Percentiles rank a stretch among this genome's conserved stretches.
These are phyloP conservation scores for Camellia sinensis DNA, from an alignment of 148 eudicot species.

Conservation along the genomic window DNA sequence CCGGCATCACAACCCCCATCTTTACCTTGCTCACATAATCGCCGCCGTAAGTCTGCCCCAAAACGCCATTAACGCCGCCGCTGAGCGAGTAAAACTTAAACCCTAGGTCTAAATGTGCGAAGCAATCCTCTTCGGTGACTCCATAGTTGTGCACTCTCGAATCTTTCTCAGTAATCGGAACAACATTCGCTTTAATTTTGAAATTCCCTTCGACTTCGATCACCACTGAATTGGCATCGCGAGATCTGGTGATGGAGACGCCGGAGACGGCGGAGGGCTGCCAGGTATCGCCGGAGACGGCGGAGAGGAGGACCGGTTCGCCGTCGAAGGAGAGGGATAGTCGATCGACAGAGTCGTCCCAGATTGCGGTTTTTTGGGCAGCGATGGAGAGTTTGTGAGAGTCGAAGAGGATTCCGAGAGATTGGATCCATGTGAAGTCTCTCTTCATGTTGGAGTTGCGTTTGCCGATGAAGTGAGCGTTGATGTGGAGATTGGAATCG, in stretches of 20 bases:
- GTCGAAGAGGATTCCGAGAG: conserved; percentile 33
- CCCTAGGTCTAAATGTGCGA: conserved; percentile 75
- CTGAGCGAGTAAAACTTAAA: conserved; percentile 68
- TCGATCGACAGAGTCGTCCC: conserved; percentile 26
- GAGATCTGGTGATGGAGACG: conserved; percentile 32
- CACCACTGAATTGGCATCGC: conserved; percentile 48
- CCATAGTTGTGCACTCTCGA: conserved; percentile 62
- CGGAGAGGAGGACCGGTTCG: conserved; percentile 17
- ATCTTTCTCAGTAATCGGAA: conserved; percentile 61
- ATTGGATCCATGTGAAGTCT: conserved; percentile 45
- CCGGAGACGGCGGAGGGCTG: conserved; percentile 4
- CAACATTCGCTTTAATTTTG: conserved; percentile 60
- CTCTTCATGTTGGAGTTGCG: conserved; percentile 25
- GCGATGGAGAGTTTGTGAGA: conserved; percentile 24
- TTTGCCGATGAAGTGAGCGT: conserved; percentile 32
- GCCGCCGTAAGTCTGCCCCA: conserved; percentile 72
- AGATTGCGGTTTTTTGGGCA: conserved; percentile 25
- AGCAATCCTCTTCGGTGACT: conserved; percentile 61
- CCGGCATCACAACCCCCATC: conserved; percentile 63
- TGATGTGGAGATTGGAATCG: conserved; percentile 31
- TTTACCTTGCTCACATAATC: conserved; percentile 64
- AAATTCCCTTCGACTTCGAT: conserved; percentile 62
- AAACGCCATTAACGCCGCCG: conserved; percentile 60
- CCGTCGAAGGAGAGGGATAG: conserved; percentile 20
- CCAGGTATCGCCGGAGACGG: conserved; percentile 24